Percentiles rank a stretch among this genome's conserved stretches.
Conservation (phyloP, 192 early-diverging fungal genomes). For the Blastocladiella britannica region DNA sequence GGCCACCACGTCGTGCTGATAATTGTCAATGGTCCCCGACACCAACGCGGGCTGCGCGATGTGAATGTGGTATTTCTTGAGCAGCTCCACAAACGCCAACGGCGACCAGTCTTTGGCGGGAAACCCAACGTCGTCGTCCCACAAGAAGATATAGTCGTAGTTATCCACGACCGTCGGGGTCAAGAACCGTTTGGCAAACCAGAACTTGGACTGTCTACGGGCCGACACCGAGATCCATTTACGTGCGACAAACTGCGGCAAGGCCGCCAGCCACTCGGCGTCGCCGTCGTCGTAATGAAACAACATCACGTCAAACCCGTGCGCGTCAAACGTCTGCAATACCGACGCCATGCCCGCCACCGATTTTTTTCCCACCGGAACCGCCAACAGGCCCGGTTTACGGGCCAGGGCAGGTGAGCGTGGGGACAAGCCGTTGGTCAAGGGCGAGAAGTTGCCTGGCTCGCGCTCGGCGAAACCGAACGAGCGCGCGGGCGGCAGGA, state of each 20-base stretch:
- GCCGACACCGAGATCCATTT: not conserved
- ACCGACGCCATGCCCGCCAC: not conserved
- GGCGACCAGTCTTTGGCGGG: not conserved
- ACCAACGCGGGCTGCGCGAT: not conserved
- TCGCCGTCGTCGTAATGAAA: not conserved
- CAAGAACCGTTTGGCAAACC: not conserved
- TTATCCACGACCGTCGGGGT: not conserved
- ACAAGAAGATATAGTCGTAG: not conserved
- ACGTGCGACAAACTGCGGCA: no score
- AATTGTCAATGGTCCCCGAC: not conserved
- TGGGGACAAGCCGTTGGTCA: not conserved
- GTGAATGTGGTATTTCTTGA: not conserved
- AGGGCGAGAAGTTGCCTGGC: not conserved
- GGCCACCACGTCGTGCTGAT: not conserved
- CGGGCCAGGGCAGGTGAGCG: not conserved
- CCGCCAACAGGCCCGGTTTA: not conserved
- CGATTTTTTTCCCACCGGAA: not conserved
- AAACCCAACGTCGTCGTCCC: not conserved
- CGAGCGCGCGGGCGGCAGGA: not conserved
- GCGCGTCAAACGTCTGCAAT: not conserved
- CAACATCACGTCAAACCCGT: not conserved
- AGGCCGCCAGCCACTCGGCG: no score
- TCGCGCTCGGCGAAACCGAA: slow-evolving; percentile 1
- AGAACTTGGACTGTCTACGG: not conserved
- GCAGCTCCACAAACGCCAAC: not conserved